Evolutionary conservation across 2,329 filamentous ascomycete species (phyloP), one percentile per base, ranked within the genome.

Genomic region (Albophoma yamanashiensis): DNA sequence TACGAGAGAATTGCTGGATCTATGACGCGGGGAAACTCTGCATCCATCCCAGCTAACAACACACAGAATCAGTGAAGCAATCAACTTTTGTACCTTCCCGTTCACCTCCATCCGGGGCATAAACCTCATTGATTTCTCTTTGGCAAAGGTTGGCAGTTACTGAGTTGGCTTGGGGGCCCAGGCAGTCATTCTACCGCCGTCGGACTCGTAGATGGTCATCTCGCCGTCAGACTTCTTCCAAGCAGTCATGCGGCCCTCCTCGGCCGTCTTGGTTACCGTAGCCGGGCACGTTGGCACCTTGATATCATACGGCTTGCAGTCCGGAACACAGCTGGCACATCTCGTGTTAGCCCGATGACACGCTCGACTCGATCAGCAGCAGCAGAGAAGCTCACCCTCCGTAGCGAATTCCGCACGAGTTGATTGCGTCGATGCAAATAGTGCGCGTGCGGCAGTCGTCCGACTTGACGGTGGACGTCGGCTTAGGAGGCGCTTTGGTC

Each of bases 401-500:
- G 34, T 66, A 70, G 17, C 40, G 56, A 2, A 67, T 64, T 38
- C 67, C 67, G 53, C 69, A 70, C 25, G 63, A 40, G 55, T 70
- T 67, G 40, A 67, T 58, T 0, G 39, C 56, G 58, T 70, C 65
- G 31, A 65, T 58, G 56, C 68, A 71, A 27, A 70, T 43, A 15
- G 60, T 70, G 4, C 65, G 66, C 4, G 62, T 64, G 38, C 57
- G 64, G 61, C 70, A 72, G 57, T 67, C 59, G 36, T 64, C 63
- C 15, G 45, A 36, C 40, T 53, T 50, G 12, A 27, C 25, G 6
- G 45, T 25, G 15, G 40, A 31, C 15, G 45, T 57, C 14, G 55
- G n/a, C 34, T 14, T 25, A 31, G 55, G 27, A 56, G 34, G 17
- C n/a, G 60, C 22, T 39, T 59, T 14, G 36, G 50, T 55, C 36